Percentiles rank a stretch among this genome's conserved stretches.
Conservation (phyloP, 2,329 filamentous ascomycete genomes). For the Thielaviopsis populi region DNA sequence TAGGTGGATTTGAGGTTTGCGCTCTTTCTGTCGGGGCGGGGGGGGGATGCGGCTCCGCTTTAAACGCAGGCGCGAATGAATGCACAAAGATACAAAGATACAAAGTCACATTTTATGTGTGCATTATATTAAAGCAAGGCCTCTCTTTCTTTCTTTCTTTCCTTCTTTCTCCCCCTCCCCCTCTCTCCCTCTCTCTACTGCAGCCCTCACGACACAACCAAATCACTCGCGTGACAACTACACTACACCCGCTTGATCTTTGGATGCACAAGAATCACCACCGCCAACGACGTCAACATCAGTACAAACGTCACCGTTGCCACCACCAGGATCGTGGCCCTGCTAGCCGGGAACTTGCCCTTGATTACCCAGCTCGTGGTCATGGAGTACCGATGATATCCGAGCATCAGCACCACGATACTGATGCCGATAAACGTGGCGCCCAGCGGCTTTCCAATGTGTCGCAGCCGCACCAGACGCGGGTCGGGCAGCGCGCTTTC, state of each 20-base stretch:
- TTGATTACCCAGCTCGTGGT: slow-evolving; percentile 65
- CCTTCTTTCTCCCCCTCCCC: no score
- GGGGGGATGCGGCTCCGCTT: slow-evolving; percentile 1
- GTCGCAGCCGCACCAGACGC: slow-evolving; percentile 35
- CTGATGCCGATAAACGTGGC: slow-evolving; percentile 62
- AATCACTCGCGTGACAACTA: neutral
- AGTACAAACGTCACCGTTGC: slow-evolving; percentile 48
- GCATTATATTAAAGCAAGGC: neutral
- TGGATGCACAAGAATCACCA: slow-evolving; percentile 42
- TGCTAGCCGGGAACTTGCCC: slow-evolving; percentile 65
- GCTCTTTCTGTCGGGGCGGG: neutral
- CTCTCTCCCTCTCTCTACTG: no score
- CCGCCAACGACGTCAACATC: slow-evolving; percentile 44
- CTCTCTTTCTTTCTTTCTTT: no score
- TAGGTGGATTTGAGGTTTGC: neutral
- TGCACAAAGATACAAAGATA: neutral
- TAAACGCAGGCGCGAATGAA: neutral
- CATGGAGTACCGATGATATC: slow-evolving; percentile 66
- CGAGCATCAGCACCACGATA: slow-evolving; percentile 59
- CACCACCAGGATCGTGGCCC: slow-evolving; percentile 59
- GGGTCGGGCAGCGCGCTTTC: slow-evolving; percentile 21
- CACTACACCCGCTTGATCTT: slow-evolving; percentile 8
- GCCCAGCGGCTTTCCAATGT: slow-evolving; percentile 58
- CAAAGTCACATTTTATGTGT: neutral
- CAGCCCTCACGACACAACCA: neutral